Percentiles rank a stretch among this genome's conserved stretches.
Conservation (phyloP, 164 flowering plant species). For the Annona cherimola region DNA sequence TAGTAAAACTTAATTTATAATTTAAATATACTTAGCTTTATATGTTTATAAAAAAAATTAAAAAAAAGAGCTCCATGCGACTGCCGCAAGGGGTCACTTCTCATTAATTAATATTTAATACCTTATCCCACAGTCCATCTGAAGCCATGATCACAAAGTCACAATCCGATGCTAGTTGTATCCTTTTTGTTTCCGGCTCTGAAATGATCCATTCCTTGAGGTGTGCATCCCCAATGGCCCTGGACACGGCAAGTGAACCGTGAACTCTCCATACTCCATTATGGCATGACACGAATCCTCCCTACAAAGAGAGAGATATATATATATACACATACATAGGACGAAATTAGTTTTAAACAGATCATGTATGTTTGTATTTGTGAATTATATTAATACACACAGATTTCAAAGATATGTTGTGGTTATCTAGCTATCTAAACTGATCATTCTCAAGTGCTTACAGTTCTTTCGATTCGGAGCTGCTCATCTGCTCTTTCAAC, state of each 20-base stretch:
- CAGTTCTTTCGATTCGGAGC: conserved; percentile 45
- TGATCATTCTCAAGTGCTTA: conserved; percentile 16
- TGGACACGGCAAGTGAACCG: conserved; percentile 53
- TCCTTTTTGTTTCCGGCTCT: conserved; percentile 37
- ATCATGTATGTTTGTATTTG: too few relatives aligned
- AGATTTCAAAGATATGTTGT: too few relatives aligned
- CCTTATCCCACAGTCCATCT: conserved; percentile 74
- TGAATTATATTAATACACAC: too few relatives aligned
- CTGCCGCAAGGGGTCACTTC: too few relatives aligned
- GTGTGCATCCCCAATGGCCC: conserved; percentile 51
- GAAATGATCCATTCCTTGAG: conserved; percentile 48
- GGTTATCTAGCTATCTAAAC: too few relatives aligned
- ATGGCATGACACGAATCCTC: conserved; percentile 35
- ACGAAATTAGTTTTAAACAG: too few relatives aligned
- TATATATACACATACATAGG: background rate
- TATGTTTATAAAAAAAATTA: too few relatives aligned
- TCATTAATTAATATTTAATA: conserved; percentile 4
- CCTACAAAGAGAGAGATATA: conserved; percentile 23
- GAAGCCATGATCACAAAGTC: conserved; percentile 56
- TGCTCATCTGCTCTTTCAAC: conserved; percentile 52
- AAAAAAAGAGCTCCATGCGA: too few relatives aligned
- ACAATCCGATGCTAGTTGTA: conserved; percentile 30
- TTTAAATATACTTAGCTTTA: too few relatives aligned
- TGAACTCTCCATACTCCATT: conserved; percentile 56
- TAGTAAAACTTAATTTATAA: too few relatives aligned